Evolutionary conservation across 192 early-diverging fungal genomes (phyloP), one percentile per base, ranked within the genome.

Genomic region (Backusella morwellensis): DNA sequence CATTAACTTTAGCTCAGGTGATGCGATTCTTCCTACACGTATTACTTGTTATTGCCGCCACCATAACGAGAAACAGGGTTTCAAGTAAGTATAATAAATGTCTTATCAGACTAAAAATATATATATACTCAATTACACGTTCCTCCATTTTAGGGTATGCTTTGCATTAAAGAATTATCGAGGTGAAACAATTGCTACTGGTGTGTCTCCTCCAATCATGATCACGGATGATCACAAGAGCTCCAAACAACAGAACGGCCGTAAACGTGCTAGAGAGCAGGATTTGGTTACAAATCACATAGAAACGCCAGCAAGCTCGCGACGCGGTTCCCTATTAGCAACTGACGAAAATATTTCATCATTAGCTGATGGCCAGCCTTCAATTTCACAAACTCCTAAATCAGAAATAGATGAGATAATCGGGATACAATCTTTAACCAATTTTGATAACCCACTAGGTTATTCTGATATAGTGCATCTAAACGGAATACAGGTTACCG

Each of bases 141-240:
- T 29, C 56, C 56, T 29, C 56, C 11, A 26, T 63, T 63, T 15
- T 56, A 84, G 88, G 80, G 86, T 98, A 66, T 93, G 75, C 92
- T 97, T 80, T 85, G 89, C 32, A 87, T 96, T 69, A 84, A 87
- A 26, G 95, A 98, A 78, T 78, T 12, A 85, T 68, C 82, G 80
- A 67, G 87, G 87, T 75, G 78, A 80, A 17, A 83, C 93, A 42
- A 80, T 97, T 35, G 95, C 95, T 23, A 86, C 89, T 12, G 94
- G 93, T 29, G 79, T 95, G 68, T 95, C 95, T 32, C 93, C 96
- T 12, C 94, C 97, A 9, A 96, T 98, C 63, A 92, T 97, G 91
- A 97, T 98, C 80, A 98, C 97, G 1, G 97, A 98, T 75, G 97
- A 98, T 84, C 97, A 98, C 87, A 98, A 98, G 82, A 94, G 93